Evolutionary conservation across 176 grass and related monocot genomes (phyloP), one percentile per base, ranked within the genome.

Genomic region (Phyllostachys edulis): DNA sequence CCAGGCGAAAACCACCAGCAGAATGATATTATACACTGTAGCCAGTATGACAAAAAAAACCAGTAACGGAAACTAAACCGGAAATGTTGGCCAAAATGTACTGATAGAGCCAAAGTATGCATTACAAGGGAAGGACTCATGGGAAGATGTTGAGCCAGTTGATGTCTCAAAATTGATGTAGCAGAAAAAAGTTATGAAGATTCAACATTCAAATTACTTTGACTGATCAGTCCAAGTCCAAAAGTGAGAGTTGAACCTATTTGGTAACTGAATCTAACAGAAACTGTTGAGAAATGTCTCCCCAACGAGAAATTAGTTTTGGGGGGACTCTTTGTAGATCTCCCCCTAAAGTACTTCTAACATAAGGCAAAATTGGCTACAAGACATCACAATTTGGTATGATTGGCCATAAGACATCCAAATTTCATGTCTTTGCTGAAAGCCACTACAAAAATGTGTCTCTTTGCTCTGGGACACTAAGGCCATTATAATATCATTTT

Each of bases 201-300:
- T 69, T 69, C 70, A 69, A 27, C 51, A 52, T 62, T 75, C 40
- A 63, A 42, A 67, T 69, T 80, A 24, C 20, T 69, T 62, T 85
- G 40, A 50, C 32, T 75, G 47, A 82, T 32, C 38, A 80, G 50
- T 80, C 15, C 81, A 80, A 50, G 7, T 75, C 63, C 11, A 77
- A 64, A 73, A n/a, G 20, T 32, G 13, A 83, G 2, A 16, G 14
- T 68, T 77, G 51, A 38, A 47, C 39, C 68, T 54, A 82, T 79
- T 34, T 42, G 24, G 44, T 4, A 61, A 26, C 17, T 74, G 63
- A 40, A 83, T 47, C 16, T 34, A 68, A 51, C 21, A 61, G 13
- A 71, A 73, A 32, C 17, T 60, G 7, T 42, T 11, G 69, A 50
- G 4, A 67, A 75, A 44, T 54, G 34, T 8, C 29, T 63, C 42